Conservation (phyloP, 345 rosid species). For the Ailanthus altissimus region DNA sequence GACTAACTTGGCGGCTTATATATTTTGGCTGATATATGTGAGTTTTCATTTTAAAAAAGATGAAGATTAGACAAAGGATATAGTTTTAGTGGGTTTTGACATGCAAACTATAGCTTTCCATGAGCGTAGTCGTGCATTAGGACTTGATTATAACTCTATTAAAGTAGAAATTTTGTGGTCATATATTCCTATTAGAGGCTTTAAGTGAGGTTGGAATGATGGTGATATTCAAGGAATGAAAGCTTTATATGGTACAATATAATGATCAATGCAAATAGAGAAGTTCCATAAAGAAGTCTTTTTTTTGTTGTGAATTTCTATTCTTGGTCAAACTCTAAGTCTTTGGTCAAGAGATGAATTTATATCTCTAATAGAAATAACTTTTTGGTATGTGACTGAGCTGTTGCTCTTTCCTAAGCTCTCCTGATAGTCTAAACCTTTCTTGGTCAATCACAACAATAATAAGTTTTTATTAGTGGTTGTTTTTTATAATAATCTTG, state of each 20-base stretch:
- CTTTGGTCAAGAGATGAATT: no score
- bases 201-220: conserved; percentile 5
- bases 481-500: no score
- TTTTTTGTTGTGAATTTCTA: no score
- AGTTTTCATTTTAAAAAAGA: conserved; percentile 8
- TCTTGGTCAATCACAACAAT: no score
- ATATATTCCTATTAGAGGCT: accelerated
- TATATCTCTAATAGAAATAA: no score
- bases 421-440: no score
- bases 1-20: conserved; percentile 7
- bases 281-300: no score
- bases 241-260: conserved; percentile 11
- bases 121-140: conserved; percentile 20
- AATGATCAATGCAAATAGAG: no score
- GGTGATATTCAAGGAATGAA: conserved; percentile 19
- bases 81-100: background rate
- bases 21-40: background rate
- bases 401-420: no score
- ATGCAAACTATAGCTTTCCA: conserved; percentile 13
- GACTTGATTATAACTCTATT: background rate
- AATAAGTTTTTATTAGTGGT: no score
- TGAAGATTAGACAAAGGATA: background rate
- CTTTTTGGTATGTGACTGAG: no score
- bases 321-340: no score
- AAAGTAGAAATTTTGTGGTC: conserved; percentile 14